Evolutionary conservation across 73 alveolate species (phyloP).

Genomic region (Paramecium pentaurelia): DNA sequence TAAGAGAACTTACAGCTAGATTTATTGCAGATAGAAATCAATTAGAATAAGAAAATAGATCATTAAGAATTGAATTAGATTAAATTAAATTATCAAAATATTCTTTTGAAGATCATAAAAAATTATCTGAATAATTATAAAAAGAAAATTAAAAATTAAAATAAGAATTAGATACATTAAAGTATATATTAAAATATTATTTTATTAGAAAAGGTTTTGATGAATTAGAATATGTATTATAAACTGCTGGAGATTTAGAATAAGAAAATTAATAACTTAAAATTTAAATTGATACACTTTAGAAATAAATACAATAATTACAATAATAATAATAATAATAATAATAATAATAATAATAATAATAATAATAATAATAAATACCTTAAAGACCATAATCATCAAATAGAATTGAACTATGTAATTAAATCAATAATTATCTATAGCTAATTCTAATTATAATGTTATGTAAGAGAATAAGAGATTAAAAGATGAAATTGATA

Average conservation of each 20-base stretch:
- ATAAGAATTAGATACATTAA: not conserved
- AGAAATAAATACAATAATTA: not conserved
- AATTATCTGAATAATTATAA: not conserved
- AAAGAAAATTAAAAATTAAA: not conserved
- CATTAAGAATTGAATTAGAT: constrained; percentile 31
- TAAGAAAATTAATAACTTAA: not conserved
- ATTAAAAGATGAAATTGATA: constrained; percentile 2
- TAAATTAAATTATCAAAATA: not conserved
- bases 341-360: not conserved
- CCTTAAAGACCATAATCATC: not conserved
- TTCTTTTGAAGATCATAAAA: not conserved
- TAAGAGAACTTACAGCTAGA: constrained; percentile 30
- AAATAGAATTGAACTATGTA: not conserved
- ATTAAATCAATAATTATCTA: not conserved
- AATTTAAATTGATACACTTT: not conserved
- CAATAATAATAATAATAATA: not conserved
- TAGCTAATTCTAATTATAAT: not conserved
- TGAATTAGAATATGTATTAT: constrained; percentile 37
- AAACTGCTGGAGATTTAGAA: constrained; percentile 34
- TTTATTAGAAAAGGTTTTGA: constrained; percentile 27
- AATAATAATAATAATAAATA: not conserved
- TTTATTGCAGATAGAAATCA: constrained; percentile 41
- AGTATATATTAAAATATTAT: not conserved
- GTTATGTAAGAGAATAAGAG: not conserved
- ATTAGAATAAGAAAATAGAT: constrained; percentile 21